Percentiles rank a stretch among this genome's conserved stretches.
Conservation (phyloP, 257 asterid species). For the Misopates orontium region DNA sequence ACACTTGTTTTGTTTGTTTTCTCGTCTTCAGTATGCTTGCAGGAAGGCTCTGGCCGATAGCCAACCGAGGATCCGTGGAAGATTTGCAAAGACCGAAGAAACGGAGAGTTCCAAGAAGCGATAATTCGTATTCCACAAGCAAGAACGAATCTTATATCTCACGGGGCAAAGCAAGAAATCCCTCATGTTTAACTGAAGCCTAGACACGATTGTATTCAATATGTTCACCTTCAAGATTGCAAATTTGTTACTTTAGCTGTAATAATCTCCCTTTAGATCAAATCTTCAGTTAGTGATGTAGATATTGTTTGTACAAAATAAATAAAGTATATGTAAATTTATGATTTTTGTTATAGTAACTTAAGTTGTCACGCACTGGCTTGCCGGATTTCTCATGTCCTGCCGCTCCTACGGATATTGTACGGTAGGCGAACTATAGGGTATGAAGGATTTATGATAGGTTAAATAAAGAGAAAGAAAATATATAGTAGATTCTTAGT, state of each 20-base stretch:
- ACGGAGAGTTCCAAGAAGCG: conserved; percentile 42
- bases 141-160: conserved; percentile 18
- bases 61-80: conserved; percentile 93
- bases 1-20: not conserved
- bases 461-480: no score
- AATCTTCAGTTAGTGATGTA: conserved; percentile 29
- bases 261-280: conserved; percentile 26
- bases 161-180: conserved; percentile 18
- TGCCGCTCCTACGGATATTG: no score
- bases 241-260: conserved; percentile 25
- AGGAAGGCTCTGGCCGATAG: conserved; percentile 96
- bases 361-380: no score
- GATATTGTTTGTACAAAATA: conserved; percentile 21
- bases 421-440: no score
- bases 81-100: conserved; percentile 85
- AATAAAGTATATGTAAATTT: conserved; percentile 7
- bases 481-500: no score
- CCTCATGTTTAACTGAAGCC: conserved; percentile 19
- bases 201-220: conserved; percentile 30
- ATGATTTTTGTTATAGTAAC: not conserved
- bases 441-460: no score
- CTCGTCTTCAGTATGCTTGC: conserved; percentile 76
- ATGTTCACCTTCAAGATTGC: conserved; percentile 29
- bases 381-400: no score
- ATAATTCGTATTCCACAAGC: conserved; percentile 5